Conservation (phyloP, 2,329 filamentous ascomycete species). For the Coccinonectria pachysandricola region DNA sequence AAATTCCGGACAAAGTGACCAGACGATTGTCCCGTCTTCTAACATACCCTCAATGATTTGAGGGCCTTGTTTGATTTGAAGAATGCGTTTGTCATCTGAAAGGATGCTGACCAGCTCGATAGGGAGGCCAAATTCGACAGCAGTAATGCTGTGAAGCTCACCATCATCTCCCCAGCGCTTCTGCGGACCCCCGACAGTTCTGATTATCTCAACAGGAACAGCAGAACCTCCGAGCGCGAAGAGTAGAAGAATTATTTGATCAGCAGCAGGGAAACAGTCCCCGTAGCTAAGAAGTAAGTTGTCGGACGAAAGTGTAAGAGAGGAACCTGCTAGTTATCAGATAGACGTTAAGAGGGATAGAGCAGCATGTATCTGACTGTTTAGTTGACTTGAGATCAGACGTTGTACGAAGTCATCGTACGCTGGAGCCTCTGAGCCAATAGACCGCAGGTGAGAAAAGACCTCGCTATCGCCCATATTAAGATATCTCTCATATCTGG, state of each 20-base stretch:
- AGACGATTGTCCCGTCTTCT: conserved; percentile 9
- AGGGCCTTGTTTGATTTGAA: conserved; percentile 2
- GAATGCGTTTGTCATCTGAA: conserved; percentile 7
- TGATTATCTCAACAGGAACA: conserved; percentile 16
- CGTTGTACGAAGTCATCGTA: conserved; percentile 13
- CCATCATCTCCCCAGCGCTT: conserved; percentile 17
- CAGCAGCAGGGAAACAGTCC: conserved; percentile 12
- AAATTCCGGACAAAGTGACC: conserved; percentile 12
- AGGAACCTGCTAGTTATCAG: conserved; percentile 4
- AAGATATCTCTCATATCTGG: conserved; percentile 24
- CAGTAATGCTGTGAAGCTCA: conserved; percentile 15
- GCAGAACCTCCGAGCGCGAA: conserved; percentile 12
- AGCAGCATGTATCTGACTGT: conserved; percentile 3
- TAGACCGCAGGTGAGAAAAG: conserved; percentile 17
- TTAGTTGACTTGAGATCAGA: conserved; percentile 13
- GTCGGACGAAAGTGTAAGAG: conserved; percentile 7
- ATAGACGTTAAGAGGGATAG: neutral
- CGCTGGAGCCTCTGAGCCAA: conserved; percentile 8
- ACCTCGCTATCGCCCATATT: conserved; percentile 23
- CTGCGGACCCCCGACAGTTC: conserved; percentile 10
- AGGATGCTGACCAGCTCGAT: conserved; percentile 10
- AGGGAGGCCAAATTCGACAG: conserved; percentile 15
- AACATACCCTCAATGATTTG: conserved; percentile 8
- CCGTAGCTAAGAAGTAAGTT: no score
- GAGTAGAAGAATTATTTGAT: conserved; percentile 18